Base-by-base conservation (phyloP, 2,329 filamentous ascomycete species). In the Sporothrix sp. region DNA sequence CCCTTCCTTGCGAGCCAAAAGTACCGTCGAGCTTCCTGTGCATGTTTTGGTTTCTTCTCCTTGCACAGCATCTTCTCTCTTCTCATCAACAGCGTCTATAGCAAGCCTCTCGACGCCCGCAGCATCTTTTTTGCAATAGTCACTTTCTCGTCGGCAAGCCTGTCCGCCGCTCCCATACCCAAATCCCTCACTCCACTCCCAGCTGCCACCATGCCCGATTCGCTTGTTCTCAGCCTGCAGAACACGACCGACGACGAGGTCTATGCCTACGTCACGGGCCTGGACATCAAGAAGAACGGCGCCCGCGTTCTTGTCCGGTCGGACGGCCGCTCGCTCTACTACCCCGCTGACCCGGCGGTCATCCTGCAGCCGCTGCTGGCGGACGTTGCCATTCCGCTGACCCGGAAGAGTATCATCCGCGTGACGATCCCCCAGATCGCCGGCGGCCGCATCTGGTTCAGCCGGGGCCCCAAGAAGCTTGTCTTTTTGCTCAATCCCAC, bases 211-310 rank as follows among this genome's bases (percentile, higher is more conserved):
- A 71, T 71, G 68, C 67, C 68, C 4, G 52, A 61, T 50, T 66
- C 72, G 4, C 64, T 84, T 20, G 69, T 71, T 21, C 69, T 84
- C 50, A 72, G 71, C 10, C 64, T 84, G 6, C 68, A 73, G 54
- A 84, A 84, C 61, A 69, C 71, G 52, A 77, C 75, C 16, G 65
- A 61, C 42, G 66, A 64, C 51, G 72, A 68, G 20, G 73, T 82
- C 8, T 83, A 74, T 56, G 80, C 79, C 35, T 84, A 82, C 63
- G 78, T 87, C 60, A 85, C 79, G 4, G 81, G 81, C 10, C 70
- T 73, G 21, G 77, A 79, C 2, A 65, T 83, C 28, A 72, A 79
- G 42, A 58, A 65, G 48, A 58, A 59, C 51, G 59, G 61, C 23
- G 58, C 61, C 44, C 66, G 66, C n/a, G 65, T 66, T 45, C 59